phyloP scores from a whole-genome alignment of 176 grass and related monocot species.

The Rhynchospora tenuis region DNA sequence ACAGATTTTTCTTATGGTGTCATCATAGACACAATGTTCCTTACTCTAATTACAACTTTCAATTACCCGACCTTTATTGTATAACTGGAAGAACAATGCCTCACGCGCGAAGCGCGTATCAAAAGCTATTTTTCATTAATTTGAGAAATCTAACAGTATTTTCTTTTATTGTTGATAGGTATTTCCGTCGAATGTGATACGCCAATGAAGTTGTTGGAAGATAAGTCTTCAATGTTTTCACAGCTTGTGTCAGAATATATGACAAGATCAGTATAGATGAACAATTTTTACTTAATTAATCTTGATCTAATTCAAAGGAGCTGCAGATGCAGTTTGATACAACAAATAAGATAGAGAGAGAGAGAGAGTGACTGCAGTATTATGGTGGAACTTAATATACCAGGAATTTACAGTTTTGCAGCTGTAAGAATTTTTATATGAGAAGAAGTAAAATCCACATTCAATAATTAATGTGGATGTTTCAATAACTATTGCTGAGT shows the following conservation, averaged over 20 bases:
- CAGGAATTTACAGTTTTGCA: neutral
- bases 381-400: too few species aligned
- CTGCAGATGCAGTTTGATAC: neutral
- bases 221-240: conserved; percentile 60
- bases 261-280: conserved; percentile 46
- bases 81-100: too few species aligned
- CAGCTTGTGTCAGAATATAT: conserved; percentile 75
- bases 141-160: neutral
- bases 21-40: too few species aligned
- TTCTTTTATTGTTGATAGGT: conserved; percentile 26
- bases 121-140: neutral
- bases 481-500: too few species aligned
- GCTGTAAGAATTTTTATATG: neutral
- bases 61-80: too few species aligned
- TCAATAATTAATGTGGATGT: too few species aligned
- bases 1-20: too few species aligned
- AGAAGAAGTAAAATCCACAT: too few species aligned
- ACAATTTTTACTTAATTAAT: neutral
- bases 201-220: conserved; percentile 45
- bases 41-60: too few species aligned
- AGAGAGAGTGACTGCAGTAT: neutral
- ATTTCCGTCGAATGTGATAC: conserved; percentile 57
- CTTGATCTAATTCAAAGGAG: conserved; percentile 7
- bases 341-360: neutral
- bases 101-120: too few species aligned